Base-by-base conservation (phyloP, 2,329 filamentous ascomycete species). In the Xylaria sp. region DNA sequence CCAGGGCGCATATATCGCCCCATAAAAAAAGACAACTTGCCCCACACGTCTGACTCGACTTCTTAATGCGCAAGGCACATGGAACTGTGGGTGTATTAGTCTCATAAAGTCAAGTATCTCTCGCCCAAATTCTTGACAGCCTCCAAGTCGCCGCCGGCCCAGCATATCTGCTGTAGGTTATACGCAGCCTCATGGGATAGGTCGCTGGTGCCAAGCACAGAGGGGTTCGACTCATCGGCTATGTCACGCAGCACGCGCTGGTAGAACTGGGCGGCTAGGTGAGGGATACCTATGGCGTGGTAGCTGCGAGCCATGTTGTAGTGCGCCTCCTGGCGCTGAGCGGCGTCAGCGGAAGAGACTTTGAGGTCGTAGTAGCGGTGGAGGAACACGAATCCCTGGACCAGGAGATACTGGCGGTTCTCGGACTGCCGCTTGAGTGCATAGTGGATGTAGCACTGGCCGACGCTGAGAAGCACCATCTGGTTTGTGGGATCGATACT, bases 371-470 rank as follows among this genome's bases (percentile, higher is more conserved):
- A 89, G 77, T 96, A 96, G 37, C 87, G 81, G 60, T 89, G 86
- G 60, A 98, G 78, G 71, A 97, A 97, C 0, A 89, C 82, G 53
- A 97, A 84, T 0, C 93, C 95, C 75, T 98, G 94, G 67, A 92
- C 83, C 43, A 97, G 87, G 42, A 93, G 86, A 72, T 92, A 94
- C 73, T 98, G 94, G 1, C 95, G 83, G 74, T 98, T 98, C 50
- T 94, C 92, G 0, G 90, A 89, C 75, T 96, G 92, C 2, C 94
- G 86, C 76, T 98, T 97, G 72, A 97, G 84, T 0, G 91, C 89
- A 74, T 95, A 91, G 75, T 97, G 92, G 40, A 97, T 86, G 75
- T 97, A 98, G 31, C 89, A 89, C 12, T 95, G 84, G 0, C 89
- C 93, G 23, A 97, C 89, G 69, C 87, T 91, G 11, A 99, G 84